Percentiles rank a stretch among this genome's conserved stretches.
These are phyloP conservation scores for Grosmannia serpens DNA, from an alignment of 2,329 filamentous ascomycete species.

Conservation along the genomic window DNA sequence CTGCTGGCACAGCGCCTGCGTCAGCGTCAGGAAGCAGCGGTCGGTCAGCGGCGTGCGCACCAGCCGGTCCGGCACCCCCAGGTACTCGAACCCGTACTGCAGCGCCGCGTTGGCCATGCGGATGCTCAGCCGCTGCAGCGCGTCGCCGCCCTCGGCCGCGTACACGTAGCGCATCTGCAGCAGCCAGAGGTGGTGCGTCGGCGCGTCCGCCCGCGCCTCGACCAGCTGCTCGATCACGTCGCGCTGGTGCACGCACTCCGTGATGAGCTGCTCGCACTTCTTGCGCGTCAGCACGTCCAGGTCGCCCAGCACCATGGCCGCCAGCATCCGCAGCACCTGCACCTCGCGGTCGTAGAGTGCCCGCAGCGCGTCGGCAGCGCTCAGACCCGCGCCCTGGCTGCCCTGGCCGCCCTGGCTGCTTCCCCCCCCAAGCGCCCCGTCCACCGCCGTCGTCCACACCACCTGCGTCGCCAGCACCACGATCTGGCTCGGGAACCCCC, in stretches of 20 bases:
- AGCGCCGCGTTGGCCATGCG: constrained; percentile 95
- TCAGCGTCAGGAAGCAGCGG: constrained; percentile 94
- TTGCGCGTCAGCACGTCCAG: constrained; percentile 78
- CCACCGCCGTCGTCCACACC: constrained; percentile 84
- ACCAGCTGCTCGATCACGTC: constrained; percentile 85
- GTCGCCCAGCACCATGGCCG: constrained; percentile 80
- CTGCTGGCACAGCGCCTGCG: constrained; percentile 87
- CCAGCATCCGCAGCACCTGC: constrained; percentile 72
- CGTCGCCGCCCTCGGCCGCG: constrained; percentile 61
- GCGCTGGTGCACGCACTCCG: constrained; percentile 95
- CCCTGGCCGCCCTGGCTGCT: constrained; percentile 39
- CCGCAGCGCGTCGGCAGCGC: constrained; percentile 50
- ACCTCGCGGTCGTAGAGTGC: constrained; percentile 72
- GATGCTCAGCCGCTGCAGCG: constrained; percentile 70
- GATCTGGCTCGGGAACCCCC: constrained; percentile 80
- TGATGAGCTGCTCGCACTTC: constrained; percentile 98
- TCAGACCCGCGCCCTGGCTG: no score
- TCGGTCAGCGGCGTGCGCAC: constrained; percentile 95
- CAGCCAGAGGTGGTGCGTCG: constrained; percentile 83
- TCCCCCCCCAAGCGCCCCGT: constrained; percentile 61
- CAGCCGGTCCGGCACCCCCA: constrained; percentile 90
- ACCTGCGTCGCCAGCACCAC: constrained; percentile 90
- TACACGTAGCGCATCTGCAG: constrained; percentile 97
- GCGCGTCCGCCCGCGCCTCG: constrained; percentile 58
- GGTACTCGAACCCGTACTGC: constrained; percentile 95